Conservation (phyloP, 2,329 filamentous ascomycete genomes). For the Ophiostoma novo-ulmi region DNA sequence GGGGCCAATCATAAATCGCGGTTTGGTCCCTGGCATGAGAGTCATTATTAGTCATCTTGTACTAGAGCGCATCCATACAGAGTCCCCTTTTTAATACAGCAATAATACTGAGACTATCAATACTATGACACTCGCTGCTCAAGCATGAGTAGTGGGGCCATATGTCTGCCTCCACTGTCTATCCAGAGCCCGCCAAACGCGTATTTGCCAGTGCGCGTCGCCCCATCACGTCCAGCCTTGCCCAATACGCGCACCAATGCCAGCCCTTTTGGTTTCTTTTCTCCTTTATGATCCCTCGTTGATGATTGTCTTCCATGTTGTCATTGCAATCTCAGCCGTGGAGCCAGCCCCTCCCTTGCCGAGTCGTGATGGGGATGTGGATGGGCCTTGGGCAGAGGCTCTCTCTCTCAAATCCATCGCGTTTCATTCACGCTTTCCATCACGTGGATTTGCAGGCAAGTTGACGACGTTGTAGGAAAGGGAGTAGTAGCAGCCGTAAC, state of each 20-base stretch:
- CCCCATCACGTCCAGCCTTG: conserved; percentile 5
- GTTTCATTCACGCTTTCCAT: neutral
- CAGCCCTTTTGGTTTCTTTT: neutral
- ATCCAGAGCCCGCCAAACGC: neutral
- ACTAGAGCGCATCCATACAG: neutral
- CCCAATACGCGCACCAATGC: neutral
- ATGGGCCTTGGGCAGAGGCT: neutral
- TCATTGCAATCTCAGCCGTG: conserved; percentile 3
- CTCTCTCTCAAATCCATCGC: neutral
- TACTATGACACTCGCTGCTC: too few relatives aligned
- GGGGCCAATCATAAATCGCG: neutral
- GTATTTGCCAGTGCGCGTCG: neutral
- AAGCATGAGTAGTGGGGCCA: neutral
- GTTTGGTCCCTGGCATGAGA: neutral
- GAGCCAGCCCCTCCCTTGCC: neutral
- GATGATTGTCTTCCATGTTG: neutral
- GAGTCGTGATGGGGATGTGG: neutral
- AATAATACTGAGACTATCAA: too few relatives aligned
- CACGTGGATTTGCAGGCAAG: neutral
- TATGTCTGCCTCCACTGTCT: neutral
- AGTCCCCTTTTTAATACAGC: neutral
- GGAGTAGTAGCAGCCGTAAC: neutral
- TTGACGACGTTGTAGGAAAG: neutral
- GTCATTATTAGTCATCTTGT: neutral
- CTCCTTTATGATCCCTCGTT: conserved; percentile 2